Conservation (phyloP, 257 asterid species). For the Primulina tabacum region DNA sequence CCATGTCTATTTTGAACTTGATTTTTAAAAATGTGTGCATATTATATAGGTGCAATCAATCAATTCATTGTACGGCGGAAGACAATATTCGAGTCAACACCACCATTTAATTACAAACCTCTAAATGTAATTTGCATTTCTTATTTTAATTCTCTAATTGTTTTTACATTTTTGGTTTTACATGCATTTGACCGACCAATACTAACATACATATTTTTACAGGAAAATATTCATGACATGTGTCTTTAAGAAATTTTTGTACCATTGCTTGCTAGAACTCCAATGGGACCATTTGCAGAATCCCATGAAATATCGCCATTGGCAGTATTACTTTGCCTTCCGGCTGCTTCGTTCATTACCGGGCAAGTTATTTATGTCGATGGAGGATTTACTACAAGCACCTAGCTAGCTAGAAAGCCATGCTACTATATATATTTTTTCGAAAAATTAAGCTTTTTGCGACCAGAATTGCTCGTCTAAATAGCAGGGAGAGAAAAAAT, state of each 20-base stretch:
- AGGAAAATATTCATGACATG: too few species aligned
- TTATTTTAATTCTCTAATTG: too few species aligned
- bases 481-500: too few species aligned
- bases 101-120: conserved; percentile 21
- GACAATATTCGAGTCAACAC: conserved; percentile 37
- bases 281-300: conserved; percentile 23
- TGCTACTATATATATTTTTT: too few species aligned
- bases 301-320: conserved; percentile 33
- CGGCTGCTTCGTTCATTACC: conserved; percentile 41
- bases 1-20: background rate
- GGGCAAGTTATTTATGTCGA: conserved; percentile 39
- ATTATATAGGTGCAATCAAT: conserved; percentile 31
- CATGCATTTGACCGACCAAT: too few species aligned
- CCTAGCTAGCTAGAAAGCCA: too few species aligned
- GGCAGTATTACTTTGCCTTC: conserved; percentile 44
- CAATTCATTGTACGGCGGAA: conserved; percentile 5
- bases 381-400: conserved; percentile 32
- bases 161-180: too few species aligned
- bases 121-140: conserved; percentile 22
- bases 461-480: too few species aligned
- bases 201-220: too few species aligned
- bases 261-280: conserved; percentile 31
- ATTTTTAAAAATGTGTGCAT: too few species aligned
- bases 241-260: conserved; percentile 5
- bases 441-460: too few species aligned